Evolutionary conservation across 352 stramenopile species (phyloP), one percentile per base, ranked within the genome.

Genomic region (Thraustotheca clavata): DNA sequence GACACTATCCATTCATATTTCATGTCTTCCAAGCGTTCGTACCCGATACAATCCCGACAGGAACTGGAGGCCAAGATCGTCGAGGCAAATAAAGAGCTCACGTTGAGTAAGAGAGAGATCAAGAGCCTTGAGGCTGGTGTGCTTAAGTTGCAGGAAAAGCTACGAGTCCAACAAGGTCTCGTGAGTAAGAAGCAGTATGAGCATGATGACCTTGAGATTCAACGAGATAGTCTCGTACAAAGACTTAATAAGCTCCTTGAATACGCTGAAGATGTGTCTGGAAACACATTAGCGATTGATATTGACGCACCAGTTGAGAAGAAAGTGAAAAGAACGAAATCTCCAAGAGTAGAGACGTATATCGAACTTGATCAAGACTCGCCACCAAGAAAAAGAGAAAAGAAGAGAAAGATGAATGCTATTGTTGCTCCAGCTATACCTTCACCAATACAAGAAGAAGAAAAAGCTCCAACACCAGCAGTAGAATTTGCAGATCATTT

Each of bases 401-500:
- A 52, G n/a, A 52, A 52, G 43, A 24, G 43, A 9, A 52, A 52
- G 43, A 52, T 52, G 16, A 43, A 20, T 20, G 43, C 34, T 11
- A 31, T 31, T 31, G 38, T 43, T 16, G 16, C 38, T 24, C 7
- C 7, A 9, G 6, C 43, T 22, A 14, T 29, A 50, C 43, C 43
- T 6, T 24, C 43, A 31, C 11, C 43, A 11, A 52, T 47, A 4
- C 4, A 27, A 24, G n/a, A n/a, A n/a, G 39, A 47, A 24, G 4
- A 27, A 24, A n/a, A 24, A n/a, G n/a, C 39, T n/a, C 39, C n/a
- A 24, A 47, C 39, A 47, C 39, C 39, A 24, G 27, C 39, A 2
- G 4, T 47, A 4, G 39, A 24, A 24, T 54, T 80, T 70, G 79
- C 75, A 3, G 84, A 94, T 61, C 49, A 87, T 47, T 92, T 94